phyloP scores from a whole-genome alignment of 2,329 filamentous ascomycete genomes.

The Waltergamsia citrina region DNA sequence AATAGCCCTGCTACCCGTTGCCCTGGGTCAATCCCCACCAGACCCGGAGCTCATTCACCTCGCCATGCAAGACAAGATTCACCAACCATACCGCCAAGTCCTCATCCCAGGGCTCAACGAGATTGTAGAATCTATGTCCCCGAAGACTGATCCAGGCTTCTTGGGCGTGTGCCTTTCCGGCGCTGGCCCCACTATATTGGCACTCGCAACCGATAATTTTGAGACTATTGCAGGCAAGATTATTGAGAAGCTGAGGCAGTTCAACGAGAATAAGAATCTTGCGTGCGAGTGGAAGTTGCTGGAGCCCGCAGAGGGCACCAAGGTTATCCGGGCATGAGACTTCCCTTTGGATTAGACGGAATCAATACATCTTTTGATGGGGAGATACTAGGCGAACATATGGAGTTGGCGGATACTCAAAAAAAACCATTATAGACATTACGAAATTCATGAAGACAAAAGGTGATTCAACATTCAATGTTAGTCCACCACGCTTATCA shows the following conservation, averaged over 20 bases:
- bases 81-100: conserved; percentile 89
- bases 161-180: conserved; percentile 92
- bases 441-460: no score
- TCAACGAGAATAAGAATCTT: conserved; percentile 50
- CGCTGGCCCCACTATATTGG: conserved; percentile 89
- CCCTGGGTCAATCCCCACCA: conserved; percentile 80
- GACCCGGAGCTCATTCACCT: conserved; percentile 92
- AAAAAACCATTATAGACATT: no score
- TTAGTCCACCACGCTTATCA: no score
- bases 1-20: conserved; percentile 82
- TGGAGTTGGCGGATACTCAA: neutral
- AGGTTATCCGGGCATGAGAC: conserved; percentile 24
- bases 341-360: neutral
- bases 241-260: conserved; percentile 60
- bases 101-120: conserved; percentile 88
- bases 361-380: neutral
- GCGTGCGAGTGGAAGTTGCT: conserved; percentile 79
- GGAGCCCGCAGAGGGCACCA: conserved; percentile 71
- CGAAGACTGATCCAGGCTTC: conserved; percentile 75
- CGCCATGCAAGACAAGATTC: conserved; percentile 97
- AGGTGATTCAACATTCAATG: no score
- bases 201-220: conserved; percentile 84
- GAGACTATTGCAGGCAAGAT: conserved; percentile 75
- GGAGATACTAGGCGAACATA: neutral
- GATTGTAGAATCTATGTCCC: conserved; percentile 86